phyloP scores from a whole-genome alignment of 257 asterid genomes.

The Solanum sejunctum region DNA sequence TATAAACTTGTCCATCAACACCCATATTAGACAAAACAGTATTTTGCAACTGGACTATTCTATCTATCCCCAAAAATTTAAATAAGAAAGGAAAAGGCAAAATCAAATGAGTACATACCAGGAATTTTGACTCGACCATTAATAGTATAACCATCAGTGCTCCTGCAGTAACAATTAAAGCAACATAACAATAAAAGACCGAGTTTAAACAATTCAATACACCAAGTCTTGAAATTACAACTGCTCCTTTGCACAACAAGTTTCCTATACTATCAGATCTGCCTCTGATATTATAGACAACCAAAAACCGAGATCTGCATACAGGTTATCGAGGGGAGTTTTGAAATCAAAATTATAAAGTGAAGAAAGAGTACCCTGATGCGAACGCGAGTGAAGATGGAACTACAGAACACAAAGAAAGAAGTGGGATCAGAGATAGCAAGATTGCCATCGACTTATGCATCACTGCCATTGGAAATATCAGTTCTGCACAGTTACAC shows the following conservation, averaged over 20 bases:
- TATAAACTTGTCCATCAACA: neutral
- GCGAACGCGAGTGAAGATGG: constrained; percentile 8
- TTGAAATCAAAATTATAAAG: neutral
- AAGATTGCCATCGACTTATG: neutral
- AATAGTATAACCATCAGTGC: constrained; percentile 17
- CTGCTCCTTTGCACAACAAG: neutral
- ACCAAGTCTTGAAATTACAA: neutral
- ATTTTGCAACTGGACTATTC: neutral
- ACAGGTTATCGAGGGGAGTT: neutral
- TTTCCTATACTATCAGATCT: neutral
- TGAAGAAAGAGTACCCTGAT: constrained; percentile 8
- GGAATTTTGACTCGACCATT: constrained; percentile 27
- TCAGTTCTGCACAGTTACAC: neutral
- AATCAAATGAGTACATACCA: constrained; percentile 6
- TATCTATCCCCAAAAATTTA: neutral
- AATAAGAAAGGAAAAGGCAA: neutral
- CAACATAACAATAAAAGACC: neutral
- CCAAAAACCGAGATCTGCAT: neutral
- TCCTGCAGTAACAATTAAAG: constrained; percentile 4
- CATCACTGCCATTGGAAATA: constrained; percentile 3
- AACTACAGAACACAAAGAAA: neutral
- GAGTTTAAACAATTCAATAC: neutral
- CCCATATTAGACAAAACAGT: neutral
- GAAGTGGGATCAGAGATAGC: neutral
- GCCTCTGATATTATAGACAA: neutral